phyloP scores from a whole-genome alignment of 2,329 filamentous ascomycete genomes.

The Apiospora kogelbergensis region DNA sequence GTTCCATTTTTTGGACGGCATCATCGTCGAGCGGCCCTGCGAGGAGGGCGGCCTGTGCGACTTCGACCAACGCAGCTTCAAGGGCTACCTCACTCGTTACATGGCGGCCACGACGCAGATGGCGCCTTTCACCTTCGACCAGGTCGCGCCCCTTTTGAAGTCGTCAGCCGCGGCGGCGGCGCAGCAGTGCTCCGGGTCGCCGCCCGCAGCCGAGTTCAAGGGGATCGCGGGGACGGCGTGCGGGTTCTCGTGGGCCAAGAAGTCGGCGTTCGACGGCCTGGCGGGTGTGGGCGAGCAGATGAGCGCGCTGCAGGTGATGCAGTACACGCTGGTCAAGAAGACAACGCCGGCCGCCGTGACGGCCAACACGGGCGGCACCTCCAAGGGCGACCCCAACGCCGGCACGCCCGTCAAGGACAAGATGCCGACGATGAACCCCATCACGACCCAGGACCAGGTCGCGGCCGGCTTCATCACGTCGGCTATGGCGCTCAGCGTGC shows the following conservation, averaged over 20 bases:
- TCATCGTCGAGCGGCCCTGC: constrained; percentile 68
- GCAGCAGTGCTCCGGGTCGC: constrained; percentile 47
- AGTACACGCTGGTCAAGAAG: constrained; percentile 55
- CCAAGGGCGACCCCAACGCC: constrained; percentile 48
- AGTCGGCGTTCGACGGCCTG: constrained; percentile 54
- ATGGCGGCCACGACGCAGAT: constrained; percentile 55
- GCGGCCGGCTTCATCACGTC: constrained; percentile 58
- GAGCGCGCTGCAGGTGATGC: constrained; percentile 63
- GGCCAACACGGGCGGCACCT: constrained; percentile 58
- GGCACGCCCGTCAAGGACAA: constrained; percentile 33
- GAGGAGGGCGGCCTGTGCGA: constrained; percentile 63
- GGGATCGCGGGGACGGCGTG: constrained; percentile 62
- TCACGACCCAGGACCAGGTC: constrained; percentile 51
- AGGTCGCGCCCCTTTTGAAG: constrained; percentile 51
- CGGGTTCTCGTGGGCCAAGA: constrained; percentile 63
- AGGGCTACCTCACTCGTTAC: constrained; percentile 73
- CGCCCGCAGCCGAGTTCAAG: constrained; percentile 39
- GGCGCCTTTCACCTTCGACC: constrained; percentile 50
- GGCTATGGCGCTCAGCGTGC: constrained; percentile 45
- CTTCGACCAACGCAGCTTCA: constrained; percentile 72
- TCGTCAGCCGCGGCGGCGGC: constrained; percentile 54
- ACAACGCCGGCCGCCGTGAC: constrained; percentile 45
- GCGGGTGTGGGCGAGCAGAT: constrained; percentile 70
- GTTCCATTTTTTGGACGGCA: constrained; percentile 55
- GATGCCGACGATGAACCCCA: constrained; percentile 32